These are phyloP conservation scores for Asterophora parasitica DNA, from an alignment of 768 basidiomycete species.

Conservation along the genomic window DNA sequence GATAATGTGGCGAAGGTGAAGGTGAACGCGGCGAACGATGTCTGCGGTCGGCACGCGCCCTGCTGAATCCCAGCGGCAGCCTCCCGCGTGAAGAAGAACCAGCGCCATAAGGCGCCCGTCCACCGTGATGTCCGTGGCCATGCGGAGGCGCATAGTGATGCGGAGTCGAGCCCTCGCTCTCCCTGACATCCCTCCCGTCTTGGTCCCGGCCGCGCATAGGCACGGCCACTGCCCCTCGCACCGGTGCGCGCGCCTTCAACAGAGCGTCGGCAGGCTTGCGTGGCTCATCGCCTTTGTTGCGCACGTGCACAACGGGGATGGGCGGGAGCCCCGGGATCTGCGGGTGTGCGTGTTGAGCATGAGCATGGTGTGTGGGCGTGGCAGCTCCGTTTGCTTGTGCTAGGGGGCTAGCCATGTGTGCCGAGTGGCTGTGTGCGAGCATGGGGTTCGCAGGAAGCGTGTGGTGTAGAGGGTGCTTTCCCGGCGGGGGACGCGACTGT, in stretches of 20 bases:
- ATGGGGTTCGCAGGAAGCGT: conserved; percentile 15
- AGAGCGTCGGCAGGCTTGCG: conserved; percentile 1
- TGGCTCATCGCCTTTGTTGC: background rate
- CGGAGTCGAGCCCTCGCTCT: conserved; percentile 4
- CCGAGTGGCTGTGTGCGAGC: background rate
- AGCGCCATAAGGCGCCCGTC: background rate
- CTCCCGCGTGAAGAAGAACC: background rate
- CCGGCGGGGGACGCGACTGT: background rate
- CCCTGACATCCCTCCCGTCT: conserved; percentile 9
- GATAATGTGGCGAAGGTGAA: background rate
- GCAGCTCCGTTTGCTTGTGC: background rate
- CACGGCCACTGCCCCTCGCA: conserved; percentile 1
- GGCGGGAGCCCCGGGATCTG: conserved; percentile 7
- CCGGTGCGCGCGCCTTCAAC: background rate
- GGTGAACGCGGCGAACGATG: conserved; percentile 3
- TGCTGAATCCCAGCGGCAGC: too few relatives aligned
- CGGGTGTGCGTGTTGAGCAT: too few relatives aligned
- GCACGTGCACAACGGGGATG: conserved; percentile 8
- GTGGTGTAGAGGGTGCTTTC: conserved; percentile 3
- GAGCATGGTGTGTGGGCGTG: background rate
- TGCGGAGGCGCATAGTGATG: background rate
- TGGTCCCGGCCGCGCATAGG: conserved; percentile 15
- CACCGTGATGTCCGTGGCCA: background rate
- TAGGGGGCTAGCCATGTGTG: background rate
- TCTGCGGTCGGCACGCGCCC: background rate